Evolutionary conservation across 2,329 filamentous ascomycete species (phyloP), one percentile per base, ranked within the genome.

Genomic region (Plectosphaerella plurivora): DNA sequence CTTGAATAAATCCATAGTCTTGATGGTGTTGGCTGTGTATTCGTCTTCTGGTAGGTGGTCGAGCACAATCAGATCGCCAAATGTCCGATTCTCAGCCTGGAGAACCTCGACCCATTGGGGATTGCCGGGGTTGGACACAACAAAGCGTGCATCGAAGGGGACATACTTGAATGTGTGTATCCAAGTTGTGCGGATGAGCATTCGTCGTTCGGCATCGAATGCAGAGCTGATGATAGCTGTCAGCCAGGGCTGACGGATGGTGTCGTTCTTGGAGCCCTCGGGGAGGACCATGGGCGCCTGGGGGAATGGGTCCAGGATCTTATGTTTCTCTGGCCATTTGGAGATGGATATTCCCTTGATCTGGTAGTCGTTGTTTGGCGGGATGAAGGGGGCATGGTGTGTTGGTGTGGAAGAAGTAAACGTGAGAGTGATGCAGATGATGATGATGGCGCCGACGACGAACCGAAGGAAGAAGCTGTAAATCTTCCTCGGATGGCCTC

Each of bases 1-100:
- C 50, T 63, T 61, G 57, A 63, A 66, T 6, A 68, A 60, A 54
- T 68, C 66, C 12, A 68, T 56, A 4, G 64, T 65, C 58, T 68
- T 68, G 53, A 68, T 55, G 8, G 64, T 67, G 51, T 68, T 68
- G 39, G 66, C 64, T 3, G 61, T 65, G 8, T 65, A 33, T 14
- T 64, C 61, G 48, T 65, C 60, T 54, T 68, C 66, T 11, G 55
- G 55, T 3, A 68, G 50, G 45, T 65, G 58, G 18, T 67, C 62
- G 4, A 68, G 65, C 2, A 68, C 61, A 53, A 68, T 65, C 37
- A 68, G 60, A 49, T 68, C 65, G 14, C 66, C 66, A 55, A 61
- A 66, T 1, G 65, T 68, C 22, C 56, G 57, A 47, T 68, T 68
- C 54, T 68, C 65, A 16, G 53, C 58, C 3, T 55, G 53, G 16